Conservation (phyloP, 2,329 filamentous ascomycete genomes). For the Cylindrodendrum hubeiense region DNA sequence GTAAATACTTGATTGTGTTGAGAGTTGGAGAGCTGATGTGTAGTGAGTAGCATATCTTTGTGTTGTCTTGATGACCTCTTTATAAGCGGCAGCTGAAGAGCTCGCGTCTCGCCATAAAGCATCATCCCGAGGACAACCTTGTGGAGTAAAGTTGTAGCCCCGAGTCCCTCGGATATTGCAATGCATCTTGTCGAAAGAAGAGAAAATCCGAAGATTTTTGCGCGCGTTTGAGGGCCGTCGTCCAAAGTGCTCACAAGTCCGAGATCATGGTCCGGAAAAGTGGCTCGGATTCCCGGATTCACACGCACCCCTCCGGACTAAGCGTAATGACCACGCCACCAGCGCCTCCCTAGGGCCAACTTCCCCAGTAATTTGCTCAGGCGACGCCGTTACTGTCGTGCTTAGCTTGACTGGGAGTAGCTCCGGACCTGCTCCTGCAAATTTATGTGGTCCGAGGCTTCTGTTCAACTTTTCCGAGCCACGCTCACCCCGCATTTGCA, state of each 20-base stretch:
- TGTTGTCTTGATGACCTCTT: not conserved
- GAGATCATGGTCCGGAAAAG: constrained; percentile 1
- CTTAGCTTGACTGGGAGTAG: not conserved
- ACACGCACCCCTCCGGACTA: not conserved
- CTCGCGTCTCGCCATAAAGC: not conserved
- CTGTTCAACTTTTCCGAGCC: constrained; percentile 1
- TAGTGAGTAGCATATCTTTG: not conserved
- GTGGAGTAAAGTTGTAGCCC: not conserved
- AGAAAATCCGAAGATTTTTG: not conserved
- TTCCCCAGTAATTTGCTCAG: not conserved
- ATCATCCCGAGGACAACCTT: not conserved
- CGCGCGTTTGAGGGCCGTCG: not conserved
- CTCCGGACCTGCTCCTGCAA: not conserved
- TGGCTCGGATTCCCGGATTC: constrained; percentile 24
- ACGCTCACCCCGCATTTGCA: constrained; percentile 6
- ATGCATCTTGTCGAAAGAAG: not conserved
- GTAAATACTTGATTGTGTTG: not conserved
- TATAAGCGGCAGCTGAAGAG: not conserved
- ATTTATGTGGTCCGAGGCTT: not conserved
- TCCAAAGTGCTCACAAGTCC: not conserved
- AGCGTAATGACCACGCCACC: not conserved
- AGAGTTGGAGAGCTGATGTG: not conserved
- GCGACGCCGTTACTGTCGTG: too few species aligned
- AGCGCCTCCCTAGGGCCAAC: not conserved
- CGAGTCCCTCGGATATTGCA: not conserved